Evolutionary conservation across 257 asterid genomes (phyloP).

Genomic region (Primulina huaijiensis): DNA sequence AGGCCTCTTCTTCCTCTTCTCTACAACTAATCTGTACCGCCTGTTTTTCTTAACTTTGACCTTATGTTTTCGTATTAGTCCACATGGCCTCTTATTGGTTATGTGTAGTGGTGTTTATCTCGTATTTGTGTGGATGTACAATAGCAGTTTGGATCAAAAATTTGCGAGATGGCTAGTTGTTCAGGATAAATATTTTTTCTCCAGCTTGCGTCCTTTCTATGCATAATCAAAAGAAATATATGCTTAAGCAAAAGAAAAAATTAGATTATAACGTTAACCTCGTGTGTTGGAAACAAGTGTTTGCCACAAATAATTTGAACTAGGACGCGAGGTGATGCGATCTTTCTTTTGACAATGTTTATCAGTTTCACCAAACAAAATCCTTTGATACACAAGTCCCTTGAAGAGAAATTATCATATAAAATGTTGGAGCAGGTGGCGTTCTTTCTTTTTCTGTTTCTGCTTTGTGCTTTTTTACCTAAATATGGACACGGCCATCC

Average conservation of each 20-base stretch:
- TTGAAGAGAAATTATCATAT: too few relatives aligned
- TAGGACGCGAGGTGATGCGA: neutral
- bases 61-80: constrained; percentile 39
- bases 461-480: neutral
- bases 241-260: neutral
- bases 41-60: constrained; percentile 35
- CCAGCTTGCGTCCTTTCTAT: neutral
- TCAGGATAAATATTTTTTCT: constrained; percentile 26
- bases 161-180: constrained; percentile 26
- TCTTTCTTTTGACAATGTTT: neutral
- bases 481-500: neutral
- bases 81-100: constrained; percentile 23
- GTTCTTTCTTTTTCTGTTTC: neutral
- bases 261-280: neutral
- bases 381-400: neutral
- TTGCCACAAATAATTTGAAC: neutral
- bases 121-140: constrained; percentile 35
- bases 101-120: constrained; percentile 23
- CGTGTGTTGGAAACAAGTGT: neutral
- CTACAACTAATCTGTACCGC: constrained; percentile 39
- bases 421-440: neutral
- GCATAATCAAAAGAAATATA: too few relatives aligned
- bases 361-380: neutral
- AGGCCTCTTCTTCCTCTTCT: constrained; percentile 56
- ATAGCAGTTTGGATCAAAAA: constrained; percentile 19